These are phyloP conservation scores for Kalanchoe fedtschenkoi DNA, from an alignment of 164 flowering plant species.

Conservation along the genomic window DNA sequence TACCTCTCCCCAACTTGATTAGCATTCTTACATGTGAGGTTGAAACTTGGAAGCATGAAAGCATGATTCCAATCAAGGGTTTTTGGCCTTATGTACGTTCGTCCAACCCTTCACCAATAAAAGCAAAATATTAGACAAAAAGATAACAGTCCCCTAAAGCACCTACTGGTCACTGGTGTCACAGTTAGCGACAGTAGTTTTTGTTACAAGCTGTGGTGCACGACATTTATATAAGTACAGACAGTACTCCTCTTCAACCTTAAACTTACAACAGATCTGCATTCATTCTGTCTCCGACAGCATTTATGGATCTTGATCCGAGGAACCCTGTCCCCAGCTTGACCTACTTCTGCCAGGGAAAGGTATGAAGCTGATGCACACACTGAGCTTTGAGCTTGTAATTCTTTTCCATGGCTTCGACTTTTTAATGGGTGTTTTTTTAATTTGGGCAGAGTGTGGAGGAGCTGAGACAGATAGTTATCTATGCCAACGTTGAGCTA, in stretches of 20 bases:
- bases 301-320: conserved; percentile 7
- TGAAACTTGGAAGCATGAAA: background rate
- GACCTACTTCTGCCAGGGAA: conserved; percentile 57
- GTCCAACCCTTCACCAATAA: conserved; percentile 1
- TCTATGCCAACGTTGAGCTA: conserved; percentile 58
- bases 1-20: too few relatives aligned
- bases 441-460: conserved; percentile 44
- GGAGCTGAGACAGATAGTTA: conserved; percentile 51
- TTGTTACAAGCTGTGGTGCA: background rate
- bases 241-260: conserved; percentile 1
- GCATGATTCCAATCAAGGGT: background rate
- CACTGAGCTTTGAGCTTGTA: conserved; percentile 6
- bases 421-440: background rate
- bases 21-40: background rate
- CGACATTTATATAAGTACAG: background rate
- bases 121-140: background rate
- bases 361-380: conserved; percentile 31
- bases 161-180: background rate
- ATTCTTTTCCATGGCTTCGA: conserved; percentile 9
- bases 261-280: background rate
- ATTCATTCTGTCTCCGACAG: background rate
- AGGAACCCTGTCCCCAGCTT: conserved; percentile 34
- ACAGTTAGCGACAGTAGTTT: background rate
- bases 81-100: background rate
- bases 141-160: background rate